These are phyloP conservation scores for Cyclocybe cylindracea DNA, from an alignment of 768 basidiomycete genomes.

Conservation along the genomic window DNA sequence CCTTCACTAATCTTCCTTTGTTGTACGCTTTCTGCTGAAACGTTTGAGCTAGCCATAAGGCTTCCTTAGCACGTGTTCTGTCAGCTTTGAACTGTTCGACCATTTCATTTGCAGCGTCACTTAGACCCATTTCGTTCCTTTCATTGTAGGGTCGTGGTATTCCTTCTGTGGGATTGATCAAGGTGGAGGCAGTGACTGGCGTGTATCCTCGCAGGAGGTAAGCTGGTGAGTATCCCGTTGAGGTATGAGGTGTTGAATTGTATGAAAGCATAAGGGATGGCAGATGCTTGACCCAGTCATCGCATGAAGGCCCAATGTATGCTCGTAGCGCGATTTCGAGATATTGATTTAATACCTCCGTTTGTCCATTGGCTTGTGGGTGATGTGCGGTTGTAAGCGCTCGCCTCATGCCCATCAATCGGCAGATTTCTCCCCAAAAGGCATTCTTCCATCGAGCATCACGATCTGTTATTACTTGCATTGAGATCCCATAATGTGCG, in stretches of 20 bases:
- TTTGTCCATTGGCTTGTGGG: slow-evolving; percentile 1
- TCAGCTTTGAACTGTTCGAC: slow-evolving; percentile 10
- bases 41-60: slow-evolving; percentile 10
- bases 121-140: too few species aligned
- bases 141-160: too few species aligned
- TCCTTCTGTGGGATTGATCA: not conserved
- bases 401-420: slow-evolving; percentile 23
- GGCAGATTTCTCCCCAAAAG: slow-evolving; percentile 28
- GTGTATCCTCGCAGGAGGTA: slow-evolving; percentile 1
- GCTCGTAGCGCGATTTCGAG: slow-evolving; percentile 5
- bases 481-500: slow-evolving; percentile 21
- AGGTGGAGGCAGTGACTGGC: slow-evolving; percentile 8
- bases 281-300: not conserved
- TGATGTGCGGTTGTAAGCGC: slow-evolving; percentile 23
- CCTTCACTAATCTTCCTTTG: slow-evolving; percentile 3
- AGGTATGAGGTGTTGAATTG: slow-evolving; percentile 3
- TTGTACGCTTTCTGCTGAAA: slow-evolving; percentile 18
- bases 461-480: slow-evolving; percentile 28
- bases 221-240: slow-evolving; percentile 2
- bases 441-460: slow-evolving; percentile 25
- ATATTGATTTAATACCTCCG: not conserved
- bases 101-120: not conserved
- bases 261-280: slow-evolving; percentile 4
- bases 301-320: not conserved
- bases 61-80: slow-evolving; percentile 10